phyloP scores from a whole-genome alignment of 2,329 filamentous ascomycete species.

The Didymella keratinophila region DNA sequence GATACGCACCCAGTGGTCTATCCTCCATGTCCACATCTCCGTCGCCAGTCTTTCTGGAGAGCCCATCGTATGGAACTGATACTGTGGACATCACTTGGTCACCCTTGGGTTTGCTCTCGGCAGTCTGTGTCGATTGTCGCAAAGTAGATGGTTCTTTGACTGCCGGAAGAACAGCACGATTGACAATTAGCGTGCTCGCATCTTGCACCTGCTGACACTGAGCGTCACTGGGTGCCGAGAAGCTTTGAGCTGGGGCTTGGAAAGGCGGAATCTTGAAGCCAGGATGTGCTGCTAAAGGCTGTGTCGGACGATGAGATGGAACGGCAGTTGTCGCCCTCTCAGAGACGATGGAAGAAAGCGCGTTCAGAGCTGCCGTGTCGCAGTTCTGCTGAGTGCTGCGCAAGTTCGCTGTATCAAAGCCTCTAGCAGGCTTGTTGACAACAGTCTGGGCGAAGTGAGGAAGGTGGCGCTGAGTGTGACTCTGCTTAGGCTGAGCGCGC shows the following conservation, averaged over 20 bases:
- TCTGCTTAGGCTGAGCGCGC: neutral
- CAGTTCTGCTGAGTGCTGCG: neutral
- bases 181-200: neutral
- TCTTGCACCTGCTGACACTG: neutral
- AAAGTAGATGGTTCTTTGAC: neutral
- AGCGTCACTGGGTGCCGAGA: neutral
- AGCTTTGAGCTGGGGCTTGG: neutral
- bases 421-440: neutral
- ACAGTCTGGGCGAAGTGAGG: neutral
- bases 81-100: neutral
- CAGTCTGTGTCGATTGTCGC: neutral
- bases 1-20: conserved; percentile 1
- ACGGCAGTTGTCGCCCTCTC: neutral
- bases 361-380: neutral
- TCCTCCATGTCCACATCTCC: conserved; percentile 3
- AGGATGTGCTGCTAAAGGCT: neutral
- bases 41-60: neutral
- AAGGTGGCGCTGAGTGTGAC: neutral
- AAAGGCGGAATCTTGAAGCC: neutral
- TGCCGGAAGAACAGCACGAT: neutral
- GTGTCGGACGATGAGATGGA: neutral
- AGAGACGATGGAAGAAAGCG: neutral
- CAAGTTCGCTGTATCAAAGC: neutral
- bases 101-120: neutral
- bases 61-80: neutral